Base-by-base conservation (phyloP, 345 rosid genomes). In the Murraya paniculata region DNA sequence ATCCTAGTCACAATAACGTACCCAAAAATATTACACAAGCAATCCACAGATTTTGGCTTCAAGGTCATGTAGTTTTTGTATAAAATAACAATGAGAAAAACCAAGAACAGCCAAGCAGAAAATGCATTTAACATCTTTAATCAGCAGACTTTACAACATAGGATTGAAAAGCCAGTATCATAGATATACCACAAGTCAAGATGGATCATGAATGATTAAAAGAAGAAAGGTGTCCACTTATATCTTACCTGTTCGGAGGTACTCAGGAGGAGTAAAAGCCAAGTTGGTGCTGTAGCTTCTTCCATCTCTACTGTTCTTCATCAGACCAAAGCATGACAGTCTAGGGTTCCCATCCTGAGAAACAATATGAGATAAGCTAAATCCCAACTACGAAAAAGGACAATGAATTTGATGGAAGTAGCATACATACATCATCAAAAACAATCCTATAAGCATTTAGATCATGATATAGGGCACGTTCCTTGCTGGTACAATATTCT, bases 291-390 rank as follows among this genome's bases (percentile, higher is more conserved):
- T 92, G 76, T 93, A 85, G 81, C 97, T 93, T 90, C 89, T 95
- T 61, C 99, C 98, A 55, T 93, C 98, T 73, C 97, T 87, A 66
- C 98, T 95, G 79, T 95, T 95, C 89, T 95, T 95, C 99, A 93
- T 95, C 85, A 95, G 88, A 72, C 99, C 98, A 80, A 93, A 93
- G 86, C 94, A 92, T 48, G 99, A 93, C 69, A 95, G 96, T 76
- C 98, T 89, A 77, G 98, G 97, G 79, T 93, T 93, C 53, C 88
- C 94, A 77, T 92, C 93, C 97, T 93, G 81, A 35, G 73, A 75
- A 78, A 31, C 76, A 64, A 65, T 24, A 61, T 5, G 61, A 73
- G 48, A 79, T n/a, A 39, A 24, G 35, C 25, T 6, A 73, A 78
- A 25, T 35, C 30, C 75, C n/a, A 53, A 21, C n/a, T 64, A 25